phyloP scores from a whole-genome alignment of 2,329 filamentous ascomycete genomes.

The Ceratocystis diversiconidia region DNA sequence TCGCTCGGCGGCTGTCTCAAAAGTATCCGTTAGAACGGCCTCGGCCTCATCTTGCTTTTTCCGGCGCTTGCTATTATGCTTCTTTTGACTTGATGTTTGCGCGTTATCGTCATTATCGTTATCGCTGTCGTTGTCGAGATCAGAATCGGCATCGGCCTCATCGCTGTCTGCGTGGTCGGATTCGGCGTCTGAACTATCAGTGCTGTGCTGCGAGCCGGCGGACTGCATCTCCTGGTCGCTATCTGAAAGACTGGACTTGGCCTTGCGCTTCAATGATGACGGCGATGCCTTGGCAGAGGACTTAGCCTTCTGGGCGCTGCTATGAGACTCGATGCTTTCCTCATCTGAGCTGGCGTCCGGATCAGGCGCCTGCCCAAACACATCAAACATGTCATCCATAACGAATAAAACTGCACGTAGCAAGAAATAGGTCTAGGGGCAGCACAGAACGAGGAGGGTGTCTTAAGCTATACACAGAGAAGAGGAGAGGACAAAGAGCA shows the following conservation, averaged over 20 bases:
- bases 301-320: not conserved
- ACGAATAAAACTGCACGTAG: not conserved
- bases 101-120: constrained; percentile 27
- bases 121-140: constrained; percentile 21
- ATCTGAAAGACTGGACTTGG: constrained; percentile 6
- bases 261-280: constrained; percentile 21
- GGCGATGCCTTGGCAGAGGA: constrained; percentile 3
- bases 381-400: constrained; percentile 72
- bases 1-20: constrained; percentile 87
- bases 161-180: constrained; percentile 20
- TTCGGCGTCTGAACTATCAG: constrained; percentile 26
- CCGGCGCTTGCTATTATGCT: constrained; percentile 42
- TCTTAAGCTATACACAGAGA: not conserved
- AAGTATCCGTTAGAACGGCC: constrained; percentile 78
- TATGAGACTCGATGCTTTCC: constrained; percentile 21
- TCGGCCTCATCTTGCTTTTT: constrained; percentile 48
- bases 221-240: not conserved
- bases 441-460: not conserved
- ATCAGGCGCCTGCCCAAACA: constrained; percentile 56
- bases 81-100: not conserved
- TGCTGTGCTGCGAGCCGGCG: constrained; percentile 33
- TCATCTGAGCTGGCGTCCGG: constrained; percentile 30
- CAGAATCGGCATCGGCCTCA: constrained; percentile 23
- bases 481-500: not conserved
- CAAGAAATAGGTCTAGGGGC: not conserved